Evolutionary conservation across 306 rosid species (phyloP), one percentile per base, ranked within the genome.

Genomic region (Sindora glabra): DNA sequence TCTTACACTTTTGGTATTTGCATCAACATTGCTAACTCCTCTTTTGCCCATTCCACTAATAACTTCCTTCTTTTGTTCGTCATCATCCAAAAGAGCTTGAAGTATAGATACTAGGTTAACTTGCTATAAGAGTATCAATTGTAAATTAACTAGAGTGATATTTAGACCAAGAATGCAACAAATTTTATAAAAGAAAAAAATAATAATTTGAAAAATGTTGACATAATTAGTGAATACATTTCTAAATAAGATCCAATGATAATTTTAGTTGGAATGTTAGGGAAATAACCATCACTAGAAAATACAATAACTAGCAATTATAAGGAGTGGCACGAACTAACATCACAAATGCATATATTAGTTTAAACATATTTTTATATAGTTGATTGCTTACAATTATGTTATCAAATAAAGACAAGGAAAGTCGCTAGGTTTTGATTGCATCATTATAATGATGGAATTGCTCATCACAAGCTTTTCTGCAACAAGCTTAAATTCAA

Each of bases 391-490:
- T 88, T 88, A 92, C 98, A 53, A 96, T 92, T 68, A 92, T 81
- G 83, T 92, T 92, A 74, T 92, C 88, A 85, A 92, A 92, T 61
- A 92, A 96, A 69, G 98, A 92, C 83, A 92, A 81, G 45, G 98
- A 92, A 56, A 92, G 85, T 47, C 96, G 84, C 75, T 88, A 94
- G 76, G 85, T 88, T 88, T 79, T 82, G 74, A 92, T 92, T 56
- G 90, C 83, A 76, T 92, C 98, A n/a, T 96, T 96, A 51, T 65
- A 69, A 92, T 78, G 72, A 83, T 56, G 56, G 98, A 92, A 83
- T 92, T 94, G 37, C 98, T 92, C 95, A 92, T 81, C 75, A 92
- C 75, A 86, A 92, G 96, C 78, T 92, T 96, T 75, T 92, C 98
- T 0, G 98, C 98, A 56, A 92, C 98, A 33, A 92, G 96, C 78